Evolutionary conservation across 768 basidiomycete species (phyloP), one percentile per base, ranked within the genome.

Genomic region (Mycena latifolia): DNA sequence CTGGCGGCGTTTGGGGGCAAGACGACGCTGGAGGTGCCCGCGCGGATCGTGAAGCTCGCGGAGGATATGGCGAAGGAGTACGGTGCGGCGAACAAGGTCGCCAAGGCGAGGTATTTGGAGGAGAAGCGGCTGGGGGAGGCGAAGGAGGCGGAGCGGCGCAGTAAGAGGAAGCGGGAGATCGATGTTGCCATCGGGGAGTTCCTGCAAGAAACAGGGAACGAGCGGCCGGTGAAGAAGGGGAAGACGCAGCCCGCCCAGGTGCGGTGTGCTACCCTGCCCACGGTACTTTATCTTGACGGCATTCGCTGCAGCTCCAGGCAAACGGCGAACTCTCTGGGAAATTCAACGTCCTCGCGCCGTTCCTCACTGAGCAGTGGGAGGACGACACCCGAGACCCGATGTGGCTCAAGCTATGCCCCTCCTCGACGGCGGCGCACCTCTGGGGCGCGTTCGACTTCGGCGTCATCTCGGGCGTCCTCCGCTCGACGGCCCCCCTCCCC

Each of bases 391-490:
- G 50, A 22, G 55, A 64, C 24, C 43, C 35, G 39, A 60, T 69
- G 56, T 69, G 62, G 20, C 65, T 77, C 46, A 67, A 71, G 27
- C 47, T 75, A n/a, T 71, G 65, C 47, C 69, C 74, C 0, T 77
- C 76, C 11, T 72, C 67, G 6, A 73, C 70, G 15, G 24, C 33
- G 15, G 66, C 71, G n/a, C 76, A 74, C 45, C 65, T 76, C 39
- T 78, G 75, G 74, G 73, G 60, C 22, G 58, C 48, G n/a, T 75
- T 76, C 45, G 45, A 76, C 25, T 76, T 76, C 57, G 74, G 75
- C 7, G 52, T 72, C 17, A 45, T 74, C 11, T 68, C 72, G 6
- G 75, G 76, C 0, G 53, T 74, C 51, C 69, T 76, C 47, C 67
- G 75, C 24, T 73, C 75, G 1, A 28, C 50, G 0, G 37, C 54